These are phyloP conservation scores for Pichia sp. DNA, from an alignment of 1,139 yeast species.

Conservation along the genomic window DNA sequence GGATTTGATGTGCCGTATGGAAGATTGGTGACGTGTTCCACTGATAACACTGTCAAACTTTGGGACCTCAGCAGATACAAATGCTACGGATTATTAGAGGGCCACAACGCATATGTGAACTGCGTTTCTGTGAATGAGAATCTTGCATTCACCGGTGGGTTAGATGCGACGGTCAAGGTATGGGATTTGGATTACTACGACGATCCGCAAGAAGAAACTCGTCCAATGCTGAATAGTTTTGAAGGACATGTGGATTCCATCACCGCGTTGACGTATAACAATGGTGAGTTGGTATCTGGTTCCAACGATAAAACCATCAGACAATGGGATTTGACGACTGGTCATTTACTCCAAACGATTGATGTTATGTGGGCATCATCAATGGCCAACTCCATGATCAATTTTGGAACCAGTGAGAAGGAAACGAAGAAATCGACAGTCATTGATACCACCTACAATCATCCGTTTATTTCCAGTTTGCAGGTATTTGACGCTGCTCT, in stretches of 20 bases:
- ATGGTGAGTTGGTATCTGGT: conserved; percentile 45
- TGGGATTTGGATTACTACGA: conserved; percentile 39
- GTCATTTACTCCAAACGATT: conserved; percentile 50
- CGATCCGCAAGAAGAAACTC: conserved; percentile 11
- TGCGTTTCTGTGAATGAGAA: conserved; percentile 50
- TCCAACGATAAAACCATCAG: conserved; percentile 77
- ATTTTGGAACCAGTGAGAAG: conserved; percentile 4
- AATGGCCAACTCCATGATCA: conserved; percentile 17
- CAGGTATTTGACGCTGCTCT: conserved; percentile 65
- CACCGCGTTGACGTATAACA: conserved; percentile 49
- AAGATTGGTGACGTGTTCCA: conserved; percentile 65
- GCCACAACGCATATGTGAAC: conserved; percentile 47
- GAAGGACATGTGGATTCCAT: conserved; percentile 59
- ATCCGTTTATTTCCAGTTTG: conserved; percentile 45
- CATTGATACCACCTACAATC: conserved; percentile 9
- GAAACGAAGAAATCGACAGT: not conserved
- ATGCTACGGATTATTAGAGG: conserved; percentile 41
- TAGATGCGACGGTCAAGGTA: conserved; percentile 51
- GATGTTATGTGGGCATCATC: conserved; percentile 53
- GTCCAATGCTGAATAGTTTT: conserved; percentile 34
- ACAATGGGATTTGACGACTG: conserved; percentile 72
- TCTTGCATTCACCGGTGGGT: conserved; percentile 51
- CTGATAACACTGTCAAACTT: conserved; percentile 74
- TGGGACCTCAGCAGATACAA: conserved; percentile 66
- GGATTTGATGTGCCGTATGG: conserved; percentile 70